phyloP scores from a whole-genome alignment of 345 rosid genomes.

The Luvunga scandens region DNA sequence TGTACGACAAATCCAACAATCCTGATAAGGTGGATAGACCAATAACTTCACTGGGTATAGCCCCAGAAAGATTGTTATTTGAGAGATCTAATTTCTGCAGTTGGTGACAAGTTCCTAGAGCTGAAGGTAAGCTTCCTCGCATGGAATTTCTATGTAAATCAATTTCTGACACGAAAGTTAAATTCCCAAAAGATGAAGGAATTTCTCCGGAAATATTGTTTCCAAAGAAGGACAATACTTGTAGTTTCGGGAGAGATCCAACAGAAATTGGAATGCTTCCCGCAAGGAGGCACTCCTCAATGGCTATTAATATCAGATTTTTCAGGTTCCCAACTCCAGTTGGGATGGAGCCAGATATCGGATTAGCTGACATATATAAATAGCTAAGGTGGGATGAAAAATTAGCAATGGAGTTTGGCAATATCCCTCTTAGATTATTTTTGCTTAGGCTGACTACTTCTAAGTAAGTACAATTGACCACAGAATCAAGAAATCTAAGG shows the following conservation, averaged over 20 bases:
- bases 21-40: slow-evolving; percentile 23
- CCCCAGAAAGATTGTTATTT: slow-evolving; percentile 8
- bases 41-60: slow-evolving; percentile 20
- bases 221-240: slow-evolving; percentile 24
- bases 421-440: slow-evolving; percentile 18
- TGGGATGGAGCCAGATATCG: slow-evolving; percentile 19
- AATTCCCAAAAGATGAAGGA: slow-evolving; percentile 40
- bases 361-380: slow-evolving; percentile 24
- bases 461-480: slow-evolving; percentile 24
- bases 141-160: slow-evolving; percentile 21
- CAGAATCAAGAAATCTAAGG: slow-evolving; percentile 19
- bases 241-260: slow-evolving; percentile 20
- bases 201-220: slow-evolving; percentile 39
- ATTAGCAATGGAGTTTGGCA: slow-evolving; percentile 23
- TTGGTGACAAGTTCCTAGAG: slow-evolving; percentile 25
- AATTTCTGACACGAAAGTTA: slow-evolving; percentile 29
- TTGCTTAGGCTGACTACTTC: slow-evolving; percentile 14
- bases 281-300: slow-evolving; percentile 21
- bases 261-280: slow-evolving; percentile 26
- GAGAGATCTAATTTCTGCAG: slow-evolving; percentile 22
- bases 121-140: slow-evolving; percentile 37
- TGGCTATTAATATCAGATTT: slow-evolving; percentile 11
- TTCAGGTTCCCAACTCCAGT: slow-evolving; percentile 8
- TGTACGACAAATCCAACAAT: slow-evolving; percentile 19
- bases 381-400: slow-evolving; percentile 19